Percentiles rank a stretch among this genome's conserved stretches.
These are phyloP conservation scores for Chloromonas sp. DNA, from an alignment of 163 green algal genomes.

Conservation along the genomic window DNA sequence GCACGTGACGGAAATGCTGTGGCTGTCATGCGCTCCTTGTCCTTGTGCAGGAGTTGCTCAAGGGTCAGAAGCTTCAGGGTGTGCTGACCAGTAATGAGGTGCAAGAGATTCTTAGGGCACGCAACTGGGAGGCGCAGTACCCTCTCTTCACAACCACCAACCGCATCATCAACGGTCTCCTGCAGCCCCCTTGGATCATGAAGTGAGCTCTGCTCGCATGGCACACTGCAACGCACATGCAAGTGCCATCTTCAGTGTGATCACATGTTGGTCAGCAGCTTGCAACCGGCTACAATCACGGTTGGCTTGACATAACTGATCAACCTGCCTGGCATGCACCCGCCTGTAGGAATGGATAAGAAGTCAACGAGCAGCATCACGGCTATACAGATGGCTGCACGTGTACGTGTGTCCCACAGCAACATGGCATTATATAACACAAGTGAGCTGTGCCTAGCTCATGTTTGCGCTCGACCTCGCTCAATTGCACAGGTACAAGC, in stretches of 20 bases:
- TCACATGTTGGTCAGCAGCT: too few species aligned
- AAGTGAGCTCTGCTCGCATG: background rate
- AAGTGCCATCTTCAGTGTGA: too few species aligned
- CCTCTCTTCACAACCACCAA: conserved; percentile 49
- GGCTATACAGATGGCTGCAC: too few species aligned
- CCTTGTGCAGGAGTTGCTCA: conserved; percentile 44
- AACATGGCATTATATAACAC: too few species aligned
- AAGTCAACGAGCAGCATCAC: too few species aligned
- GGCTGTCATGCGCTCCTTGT: too few species aligned
- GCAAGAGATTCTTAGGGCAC: conserved; percentile 39
- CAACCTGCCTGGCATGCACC: background rate
- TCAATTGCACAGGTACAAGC: too few species aligned
- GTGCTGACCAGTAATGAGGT: conserved; percentile 75
- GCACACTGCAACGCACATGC: too few species aligned
- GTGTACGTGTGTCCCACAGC: too few species aligned
- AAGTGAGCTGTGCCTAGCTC: too few species aligned
- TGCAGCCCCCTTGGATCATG: conserved; percentile 19
- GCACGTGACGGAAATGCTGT: background rate
- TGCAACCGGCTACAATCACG: background rate
- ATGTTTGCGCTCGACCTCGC: too few species aligned
- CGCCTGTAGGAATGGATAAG: too few species aligned
- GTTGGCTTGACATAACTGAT: background rate
- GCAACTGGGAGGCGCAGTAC: conserved; percentile 38
- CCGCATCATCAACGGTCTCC: conserved; percentile 30
- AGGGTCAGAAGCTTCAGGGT: conserved; percentile 79